A percentile compares a stretch with the other conserved stretches of the same genome.
Conservation (phyloP, 2,329 filamentous ascomycete genomes). For the Chrysoporthe austroafricana region DNA sequence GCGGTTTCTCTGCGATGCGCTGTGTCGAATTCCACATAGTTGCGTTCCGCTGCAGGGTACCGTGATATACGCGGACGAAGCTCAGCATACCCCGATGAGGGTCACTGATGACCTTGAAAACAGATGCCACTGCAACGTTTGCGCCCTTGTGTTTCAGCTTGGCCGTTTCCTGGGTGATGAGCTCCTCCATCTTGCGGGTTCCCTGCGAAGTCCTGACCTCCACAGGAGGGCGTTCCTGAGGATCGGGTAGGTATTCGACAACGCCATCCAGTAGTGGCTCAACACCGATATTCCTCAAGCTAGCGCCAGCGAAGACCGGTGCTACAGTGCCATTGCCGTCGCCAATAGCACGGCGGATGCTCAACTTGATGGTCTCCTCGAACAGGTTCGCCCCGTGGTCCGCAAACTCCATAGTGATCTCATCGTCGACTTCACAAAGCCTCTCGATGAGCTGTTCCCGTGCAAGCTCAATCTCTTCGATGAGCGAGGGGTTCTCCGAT, state of each 20-base stretch:
- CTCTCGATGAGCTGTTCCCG: conserved; percentile 79
- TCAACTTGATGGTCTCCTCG: conserved; percentile 67
- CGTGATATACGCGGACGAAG: conserved; percentile 91
- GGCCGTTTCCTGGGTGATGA: conserved; percentile 40
- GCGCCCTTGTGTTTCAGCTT: conserved; percentile 41
- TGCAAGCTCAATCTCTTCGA: conserved; percentile 73
- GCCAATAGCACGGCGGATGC: conserved; percentile 73
- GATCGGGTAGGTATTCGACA: conserved; percentile 83
- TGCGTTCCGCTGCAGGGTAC: conserved; percentile 73
- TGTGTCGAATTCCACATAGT: conserved; percentile 87
- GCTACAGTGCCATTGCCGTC: conserved; percentile 73
- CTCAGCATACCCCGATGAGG: conserved; percentile 83
- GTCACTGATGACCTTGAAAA: conserved; percentile 96
- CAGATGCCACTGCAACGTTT: conserved; percentile 59
- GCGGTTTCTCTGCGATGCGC: conserved; percentile 75
- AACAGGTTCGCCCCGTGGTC: conserved; percentile 77
- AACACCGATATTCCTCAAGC: conserved; percentile 91
- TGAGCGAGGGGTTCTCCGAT: conserved; percentile 60
- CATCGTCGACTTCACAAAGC: conserved; percentile 86
- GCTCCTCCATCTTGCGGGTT: conserved; percentile 49
- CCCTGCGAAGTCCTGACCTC: conserved; percentile 70
- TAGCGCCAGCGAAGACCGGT: conserved; percentile 88
- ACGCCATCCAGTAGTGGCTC: conserved; percentile 90
- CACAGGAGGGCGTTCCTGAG: conserved; percentile 77
- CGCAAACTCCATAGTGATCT: conserved; percentile 82